phyloP scores from a whole-genome alignment of 495 filamentous ascomycete genomes.

The Neurospora sp. region DNA sequence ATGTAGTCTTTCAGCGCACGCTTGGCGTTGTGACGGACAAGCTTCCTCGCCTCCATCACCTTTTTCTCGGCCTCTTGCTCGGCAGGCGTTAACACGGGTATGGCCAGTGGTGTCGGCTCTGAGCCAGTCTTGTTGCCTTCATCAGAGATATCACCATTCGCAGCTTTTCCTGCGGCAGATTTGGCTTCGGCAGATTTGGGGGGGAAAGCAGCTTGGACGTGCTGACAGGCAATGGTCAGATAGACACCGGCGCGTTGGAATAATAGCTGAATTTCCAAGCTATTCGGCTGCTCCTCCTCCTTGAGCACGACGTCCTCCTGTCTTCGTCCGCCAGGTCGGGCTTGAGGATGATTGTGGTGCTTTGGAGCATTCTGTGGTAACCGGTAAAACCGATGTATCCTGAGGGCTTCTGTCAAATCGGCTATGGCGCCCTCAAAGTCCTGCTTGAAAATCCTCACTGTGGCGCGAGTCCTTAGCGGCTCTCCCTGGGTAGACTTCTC shows the following conservation, averaged over 20 bases:
- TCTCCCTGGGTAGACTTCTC: constrained; percentile 52
- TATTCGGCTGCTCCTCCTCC: constrained; percentile 62
- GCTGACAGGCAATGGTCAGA: constrained; percentile 56
- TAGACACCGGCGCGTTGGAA: constrained; percentile 72
- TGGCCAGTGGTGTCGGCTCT: not conserved
- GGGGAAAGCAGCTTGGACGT: constrained; percentile 28
- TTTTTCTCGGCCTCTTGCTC: constrained; percentile 33
- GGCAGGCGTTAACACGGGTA: constrained; percentile 10
- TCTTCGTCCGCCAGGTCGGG: constrained; percentile 19
- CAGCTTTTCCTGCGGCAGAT: not conserved
- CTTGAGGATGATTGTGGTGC: constrained; percentile 12
- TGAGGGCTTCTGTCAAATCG: constrained; percentile 57
- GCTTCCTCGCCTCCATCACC: constrained; percentile 50
- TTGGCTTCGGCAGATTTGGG: not conserved
- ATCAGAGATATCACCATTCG: not conserved
- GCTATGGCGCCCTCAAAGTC: constrained; percentile 55
- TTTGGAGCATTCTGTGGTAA: constrained; percentile 31
- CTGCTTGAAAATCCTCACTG: constrained; percentile 66
- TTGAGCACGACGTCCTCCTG: constrained; percentile 47
- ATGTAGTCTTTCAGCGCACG: constrained; percentile 62
- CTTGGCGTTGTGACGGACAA: constrained; percentile 60
- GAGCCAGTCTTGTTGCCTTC: constrained; percentile 6
- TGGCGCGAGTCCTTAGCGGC: constrained; percentile 58
- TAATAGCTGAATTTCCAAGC: constrained; percentile 60
- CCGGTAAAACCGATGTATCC: constrained; percentile 44